Evolutionary conservation across 352 stramenopile genomes (phyloP).

Genomic region (Blastocystis sp.): DNA sequence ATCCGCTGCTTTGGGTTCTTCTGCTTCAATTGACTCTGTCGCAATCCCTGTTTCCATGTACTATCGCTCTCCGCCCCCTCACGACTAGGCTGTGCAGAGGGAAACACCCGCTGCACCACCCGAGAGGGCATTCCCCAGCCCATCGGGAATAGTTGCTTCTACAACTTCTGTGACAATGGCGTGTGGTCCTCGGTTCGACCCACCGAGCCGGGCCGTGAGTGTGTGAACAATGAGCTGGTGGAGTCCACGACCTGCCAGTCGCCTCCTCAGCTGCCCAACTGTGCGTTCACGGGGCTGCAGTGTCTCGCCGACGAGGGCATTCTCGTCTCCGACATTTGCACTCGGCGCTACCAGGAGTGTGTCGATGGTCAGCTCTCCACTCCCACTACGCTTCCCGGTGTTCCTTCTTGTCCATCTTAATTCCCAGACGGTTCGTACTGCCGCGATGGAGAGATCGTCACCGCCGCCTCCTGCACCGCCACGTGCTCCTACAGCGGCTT

Average conservation of each 20-base stretch:
- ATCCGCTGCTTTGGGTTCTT: no score
- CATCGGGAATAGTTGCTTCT: slow-evolving; percentile 19
- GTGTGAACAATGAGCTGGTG: slow-evolving; percentile 1
- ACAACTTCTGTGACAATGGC: slow-evolving; percentile 39
- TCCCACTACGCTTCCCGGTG: slow-evolving; percentile 7
- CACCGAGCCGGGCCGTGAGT: neutral
- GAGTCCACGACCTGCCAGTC: neutral
- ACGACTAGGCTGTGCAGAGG: slow-evolving; percentile 42
- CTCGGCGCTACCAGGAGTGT: slow-evolving; percentile 50
- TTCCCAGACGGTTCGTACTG: slow-evolving; percentile 35
- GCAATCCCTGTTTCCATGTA: no score
- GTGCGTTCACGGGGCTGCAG: slow-evolving; percentile 39
- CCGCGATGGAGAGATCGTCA: slow-evolving; percentile 62
- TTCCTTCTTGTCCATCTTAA: neutral
- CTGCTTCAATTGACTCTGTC: no score
- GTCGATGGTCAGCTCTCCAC: neutral
- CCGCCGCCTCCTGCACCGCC: neutral
- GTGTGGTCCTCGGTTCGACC: slow-evolving; percentile 5
- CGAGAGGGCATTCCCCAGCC: slow-evolving; percentile 53
- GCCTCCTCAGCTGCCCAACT: slow-evolving; percentile 7
- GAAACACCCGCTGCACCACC: slow-evolving; percentile 45
- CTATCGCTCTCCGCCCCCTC: no score
- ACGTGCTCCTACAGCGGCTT: slow-evolving; percentile 58
- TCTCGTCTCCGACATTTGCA: slow-evolving; percentile 44
- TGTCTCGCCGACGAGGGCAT: slow-evolving; percentile 64